Conservation (phyloP, 78 protist species). For the Bodo saltans region DNA sequence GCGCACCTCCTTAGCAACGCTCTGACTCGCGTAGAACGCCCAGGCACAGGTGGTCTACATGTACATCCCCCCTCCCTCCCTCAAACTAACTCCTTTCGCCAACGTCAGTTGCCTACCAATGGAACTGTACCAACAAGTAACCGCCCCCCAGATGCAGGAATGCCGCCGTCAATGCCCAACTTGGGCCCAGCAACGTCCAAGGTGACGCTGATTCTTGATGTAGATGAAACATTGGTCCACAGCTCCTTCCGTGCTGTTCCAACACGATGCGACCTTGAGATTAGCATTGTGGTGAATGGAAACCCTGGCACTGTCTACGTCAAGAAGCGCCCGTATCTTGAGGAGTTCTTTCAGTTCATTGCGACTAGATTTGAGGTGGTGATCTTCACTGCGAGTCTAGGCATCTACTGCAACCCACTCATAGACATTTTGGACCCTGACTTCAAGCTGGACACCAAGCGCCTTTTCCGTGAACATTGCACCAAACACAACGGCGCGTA, state of each 20-base stretch:
- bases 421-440: slow-evolving; percentile 70
- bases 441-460: neutral
- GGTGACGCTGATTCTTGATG: slow-evolving; percentile 81
- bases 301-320: slow-evolving; percentile 63
- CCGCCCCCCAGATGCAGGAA: no score
- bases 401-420: slow-evolving; percentile 88
- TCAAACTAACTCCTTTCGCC: no score
- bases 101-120: no score
- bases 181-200: no score
- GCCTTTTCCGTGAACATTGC: slow-evolving; percentile 78
- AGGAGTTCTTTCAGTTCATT: slow-evolving; percentile 59
- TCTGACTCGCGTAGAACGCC: no score
- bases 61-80: no score
- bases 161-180: no score
- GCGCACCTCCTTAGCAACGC: no score
- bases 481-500: slow-evolving; percentile 59
- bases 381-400: slow-evolving; percentile 79
- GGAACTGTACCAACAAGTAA: no score
- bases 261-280: no score
- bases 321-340: slow-evolving; percentile 79
- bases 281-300: no score
- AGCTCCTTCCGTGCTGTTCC: slow-evolving; percentile 56
- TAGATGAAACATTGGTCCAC: slow-evolving; percentile 90
- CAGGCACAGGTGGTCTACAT: no score
- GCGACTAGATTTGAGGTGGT: slow-evolving; percentile 72